Conservation (phyloP, 495 filamentous ascomycete genomes). For the Penicillium manginii region DNA sequence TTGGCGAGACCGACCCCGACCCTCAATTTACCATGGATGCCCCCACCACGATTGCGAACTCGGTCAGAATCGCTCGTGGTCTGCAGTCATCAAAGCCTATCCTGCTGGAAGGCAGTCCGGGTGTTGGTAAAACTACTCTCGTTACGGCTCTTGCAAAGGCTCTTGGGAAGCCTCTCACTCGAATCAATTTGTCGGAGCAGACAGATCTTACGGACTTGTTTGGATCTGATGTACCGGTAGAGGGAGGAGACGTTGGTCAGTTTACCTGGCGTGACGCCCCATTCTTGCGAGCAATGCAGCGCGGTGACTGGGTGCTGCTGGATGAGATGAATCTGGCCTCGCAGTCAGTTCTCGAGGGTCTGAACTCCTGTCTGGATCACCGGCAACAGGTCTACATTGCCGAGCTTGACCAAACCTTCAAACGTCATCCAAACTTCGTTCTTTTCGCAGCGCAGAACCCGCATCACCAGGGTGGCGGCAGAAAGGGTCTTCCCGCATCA, state of each 20-base stretch:
- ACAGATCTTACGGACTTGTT: slow-evolving; percentile 97
- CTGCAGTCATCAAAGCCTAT: slow-evolving; percentile 88
- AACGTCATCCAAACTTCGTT: slow-evolving; percentile 82
- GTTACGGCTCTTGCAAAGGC: slow-evolving; percentile 80
- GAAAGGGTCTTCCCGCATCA: slow-evolving; percentile 92
- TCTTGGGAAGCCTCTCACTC: slow-evolving; percentile 77
- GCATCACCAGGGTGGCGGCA: slow-evolving; percentile 92
- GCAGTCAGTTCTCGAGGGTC: slow-evolving; percentile 92
- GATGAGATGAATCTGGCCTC: slow-evolving; percentile 99
- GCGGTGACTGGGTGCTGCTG: slow-evolving; percentile 91
- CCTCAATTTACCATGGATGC: slow-evolving; percentile 78
- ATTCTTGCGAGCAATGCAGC: slow-evolving; percentile 94
- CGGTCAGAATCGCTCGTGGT: slow-evolving; percentile 88
- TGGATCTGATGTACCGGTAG: slow-evolving; percentile 93
- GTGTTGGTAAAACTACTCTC: slow-evolving; percentile 96
- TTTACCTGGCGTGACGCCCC: slow-evolving; percentile 96
- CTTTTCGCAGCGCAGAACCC: slow-evolving; percentile 98
- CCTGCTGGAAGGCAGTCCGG: slow-evolving; percentile 91
- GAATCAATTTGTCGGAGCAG: slow-evolving; percentile 97
- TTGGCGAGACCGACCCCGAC: slow-evolving; percentile 50
- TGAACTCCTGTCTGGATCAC: slow-evolving; percentile 97
- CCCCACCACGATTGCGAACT: slow-evolving; percentile 86
- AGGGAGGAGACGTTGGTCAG: slow-evolving; percentile 81
- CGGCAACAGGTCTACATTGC: slow-evolving; percentile 94
- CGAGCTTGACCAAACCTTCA: slow-evolving; percentile 91